phyloP scores from a whole-genome alignment of 306 rosid species.

The Sicyos edulis region DNA sequence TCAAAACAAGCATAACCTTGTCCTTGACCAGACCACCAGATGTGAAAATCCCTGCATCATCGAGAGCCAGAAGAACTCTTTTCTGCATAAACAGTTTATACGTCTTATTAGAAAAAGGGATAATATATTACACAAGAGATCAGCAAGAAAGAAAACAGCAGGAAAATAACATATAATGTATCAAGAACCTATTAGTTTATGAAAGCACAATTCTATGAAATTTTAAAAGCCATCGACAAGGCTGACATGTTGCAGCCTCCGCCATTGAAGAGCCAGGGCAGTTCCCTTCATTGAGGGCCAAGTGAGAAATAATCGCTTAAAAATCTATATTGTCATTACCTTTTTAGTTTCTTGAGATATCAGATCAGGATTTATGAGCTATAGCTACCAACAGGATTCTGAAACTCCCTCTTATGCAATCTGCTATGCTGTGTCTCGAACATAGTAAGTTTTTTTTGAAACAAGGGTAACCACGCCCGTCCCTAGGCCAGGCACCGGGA shows the following conservation, averaged over 20 bases:
- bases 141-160: background rate
- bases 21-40: conserved; percentile 89
- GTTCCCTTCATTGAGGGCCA: conserved; percentile 80
- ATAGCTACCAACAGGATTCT: conserved; percentile 24
- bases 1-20: conserved; percentile 44
- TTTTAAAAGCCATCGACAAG: background rate
- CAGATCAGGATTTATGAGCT: conserved; percentile 29
- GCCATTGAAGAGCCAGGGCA: conserved; percentile 76
- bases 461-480: too few relatives aligned
- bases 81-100: conserved; percentile 40
- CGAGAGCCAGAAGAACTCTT: conserved; percentile 76
- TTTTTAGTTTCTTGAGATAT: conserved; percentile 25
- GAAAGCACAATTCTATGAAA: background rate
- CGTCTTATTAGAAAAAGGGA: background rate
- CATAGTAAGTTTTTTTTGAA: conserved; percentile 24
- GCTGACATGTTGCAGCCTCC: conserved; percentile 54
- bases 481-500: too few relatives aligned
- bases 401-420: conserved; percentile 23
- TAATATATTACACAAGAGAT: background rate
- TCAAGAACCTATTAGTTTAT: background rate
- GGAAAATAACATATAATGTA: background rate
- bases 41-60: conserved; percentile 85
- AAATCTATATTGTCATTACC: conserved; percentile 16
- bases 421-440: conserved; percentile 29
- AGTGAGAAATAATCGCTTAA: conserved; percentile 41